Evolutionary conservation across 768 basidiomycete species (phyloP), one percentile per base, ranked within the genome.

Genomic region (Russula vinacea): DNA sequence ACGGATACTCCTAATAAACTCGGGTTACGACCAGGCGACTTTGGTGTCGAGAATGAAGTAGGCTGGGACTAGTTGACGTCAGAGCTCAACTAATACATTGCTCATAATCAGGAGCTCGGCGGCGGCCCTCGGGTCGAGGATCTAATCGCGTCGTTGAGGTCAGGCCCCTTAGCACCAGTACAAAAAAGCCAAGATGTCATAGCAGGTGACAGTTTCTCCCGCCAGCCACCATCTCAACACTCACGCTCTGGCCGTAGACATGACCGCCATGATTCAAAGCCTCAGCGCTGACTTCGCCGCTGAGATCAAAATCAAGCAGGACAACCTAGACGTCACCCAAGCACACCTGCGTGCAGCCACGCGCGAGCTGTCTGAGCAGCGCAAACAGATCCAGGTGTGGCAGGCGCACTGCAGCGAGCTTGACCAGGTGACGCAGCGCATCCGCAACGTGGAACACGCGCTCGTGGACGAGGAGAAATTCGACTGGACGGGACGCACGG

Each of bases 41-140:
- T 95, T 72, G 97, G 97, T 19, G 85, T 98, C 4, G 93, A 95
- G 72, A 87, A 87, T 13, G 92, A 95, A 79, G 95, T 91, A 70
- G 66, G 84, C 73, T 33, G 10, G 32, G 22, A 50, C 24, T 39
- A 29, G 45, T 56, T 52, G 56, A 51, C 60, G 8, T 42, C 33
- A 47, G 40, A 44, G 42, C 64, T 45, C 42, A 52, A 49, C 64
- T 65, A 45, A 65, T 61, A 26, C n/a, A n/a, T 65, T n/a, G 16
- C 35, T 5, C 59, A 29, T 56, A 19, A 65, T 35, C 61, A 90
- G 89, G 90, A 90, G 66, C 73, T 91, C 29, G 87, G 80, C 58
- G 84, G 85, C 53, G 87, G 84, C 11, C 84, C 83, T 40, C 82
- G 87, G 47, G 84, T 85, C 0, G 94, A 95, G 70, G 92, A 94